A percentile compares a stretch with the other conserved stretches of the same genome.
Evolutionary conservation across 768 basidiomycete genomes (phyloP).

Genomic region (Panellus pusillus): DNA sequence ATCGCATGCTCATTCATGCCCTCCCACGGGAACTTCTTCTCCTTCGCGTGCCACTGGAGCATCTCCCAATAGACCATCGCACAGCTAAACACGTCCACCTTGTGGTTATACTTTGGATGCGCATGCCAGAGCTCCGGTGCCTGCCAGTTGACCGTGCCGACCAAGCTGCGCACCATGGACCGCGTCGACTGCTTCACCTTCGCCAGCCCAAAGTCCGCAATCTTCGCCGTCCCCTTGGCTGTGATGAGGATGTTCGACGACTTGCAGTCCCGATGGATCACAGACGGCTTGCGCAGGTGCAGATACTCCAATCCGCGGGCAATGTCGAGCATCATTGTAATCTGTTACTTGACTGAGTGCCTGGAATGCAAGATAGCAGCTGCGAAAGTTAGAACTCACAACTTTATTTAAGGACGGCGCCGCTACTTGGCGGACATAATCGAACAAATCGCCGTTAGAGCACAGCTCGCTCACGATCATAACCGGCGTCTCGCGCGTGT

Average conservation of each 20-base stretch:
- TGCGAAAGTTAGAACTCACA: conserved; percentile 44
- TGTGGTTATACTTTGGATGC: conserved; percentile 97
- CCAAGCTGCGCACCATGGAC: conserved; percentile 95
- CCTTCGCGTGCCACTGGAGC: conserved; percentile 87
- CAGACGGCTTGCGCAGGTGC: conserved; percentile 87
- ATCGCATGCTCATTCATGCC: conserved; percentile 99
- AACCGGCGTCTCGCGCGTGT: conserved; percentile 88
- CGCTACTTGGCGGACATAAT: conserved; percentile 85
- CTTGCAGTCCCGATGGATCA: conserved; percentile 98
- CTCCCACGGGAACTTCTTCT: conserved; percentile 98
- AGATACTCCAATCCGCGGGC: conserved; percentile 93
- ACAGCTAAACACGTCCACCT: conserved; percentile 96
- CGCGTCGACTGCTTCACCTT: conserved; percentile 97
- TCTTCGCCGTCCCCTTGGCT: conserved; percentile 88
- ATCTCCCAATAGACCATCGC: conserved; percentile 99
- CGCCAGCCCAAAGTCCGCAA: conserved; percentile 98
- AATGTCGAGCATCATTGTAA: conserved; percentile 93
- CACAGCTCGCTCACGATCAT: conserved; percentile 99
- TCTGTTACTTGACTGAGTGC: conserved; percentile 38
- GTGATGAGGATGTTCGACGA: conserved; percentile 99
- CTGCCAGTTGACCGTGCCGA: conserved; percentile 99
- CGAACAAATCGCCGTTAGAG: conserved; percentile 98
- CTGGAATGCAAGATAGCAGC: not conserved
- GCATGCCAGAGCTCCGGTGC: conserved; percentile 98
- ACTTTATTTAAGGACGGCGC: conserved; percentile 75